These are phyloP conservation scores for Acacia concinna DNA, from an alignment of 331 rosid genomes.

Conservation along the genomic window DNA sequence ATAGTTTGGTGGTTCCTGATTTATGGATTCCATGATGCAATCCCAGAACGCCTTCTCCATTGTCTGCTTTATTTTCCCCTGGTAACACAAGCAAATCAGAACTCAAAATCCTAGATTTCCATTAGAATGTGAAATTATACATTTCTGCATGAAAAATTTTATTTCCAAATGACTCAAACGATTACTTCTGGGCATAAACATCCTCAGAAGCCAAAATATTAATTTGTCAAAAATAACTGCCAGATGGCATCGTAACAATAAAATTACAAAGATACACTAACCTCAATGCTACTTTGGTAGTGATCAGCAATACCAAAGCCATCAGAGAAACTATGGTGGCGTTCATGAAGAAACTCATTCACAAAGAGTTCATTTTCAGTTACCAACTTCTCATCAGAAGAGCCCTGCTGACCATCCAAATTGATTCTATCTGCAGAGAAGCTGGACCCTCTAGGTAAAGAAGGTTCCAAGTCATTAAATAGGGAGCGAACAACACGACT, in stretches of 20 bases:
- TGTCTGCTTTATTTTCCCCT: conserved; percentile 70
- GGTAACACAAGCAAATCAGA: conserved; percentile 31
- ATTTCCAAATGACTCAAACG: background rate
- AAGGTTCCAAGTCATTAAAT: conserved; percentile 56
- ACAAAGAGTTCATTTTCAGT: conserved; percentile 74
- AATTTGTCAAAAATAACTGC: conserved; percentile 5
- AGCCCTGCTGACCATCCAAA: conserved; percentile 43
- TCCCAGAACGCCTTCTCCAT: conserved; percentile 97
- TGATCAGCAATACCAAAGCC: conserved; percentile 45
- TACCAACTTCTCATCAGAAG: conserved; percentile 45
- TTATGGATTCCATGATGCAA: conserved; percentile 71
- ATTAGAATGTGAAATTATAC: background rate
- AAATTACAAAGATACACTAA: conserved; percentile 33
- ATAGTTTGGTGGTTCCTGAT: conserved; percentile 67
- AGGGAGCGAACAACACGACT: conserved; percentile 72
- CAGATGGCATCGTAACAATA: background rate
- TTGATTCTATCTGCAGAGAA: conserved; percentile 38
- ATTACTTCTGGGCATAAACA: conserved; percentile 1
- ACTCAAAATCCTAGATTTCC: background rate
- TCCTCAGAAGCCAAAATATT: background rate
- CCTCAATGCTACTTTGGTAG: conserved; percentile 64
- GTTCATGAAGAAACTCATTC: conserved; percentile 80
- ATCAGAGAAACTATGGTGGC: conserved; percentile 45
- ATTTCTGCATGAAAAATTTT: background rate
- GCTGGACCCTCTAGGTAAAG: conserved; percentile 30